Base-by-base conservation (phyloP, 306 rosid genomes). In the Trifolium fragiferum region DNA sequence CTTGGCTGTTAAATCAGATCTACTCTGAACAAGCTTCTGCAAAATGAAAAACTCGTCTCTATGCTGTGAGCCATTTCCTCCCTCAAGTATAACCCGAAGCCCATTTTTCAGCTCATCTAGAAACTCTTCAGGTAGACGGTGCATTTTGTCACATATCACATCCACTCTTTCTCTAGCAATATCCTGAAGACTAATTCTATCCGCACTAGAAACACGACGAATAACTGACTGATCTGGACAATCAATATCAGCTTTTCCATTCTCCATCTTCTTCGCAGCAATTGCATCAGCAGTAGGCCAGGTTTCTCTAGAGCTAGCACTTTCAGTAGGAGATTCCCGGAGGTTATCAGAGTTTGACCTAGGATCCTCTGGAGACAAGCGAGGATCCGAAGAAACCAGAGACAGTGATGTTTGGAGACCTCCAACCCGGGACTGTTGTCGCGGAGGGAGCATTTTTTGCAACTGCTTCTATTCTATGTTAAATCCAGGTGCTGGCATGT, bases 221-320 rank as follows among this genome's bases (percentile, higher is more conserved):
- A 94, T 73, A 44, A 94, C 96, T 0, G 96, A 88, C 54, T 88
- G 97, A 68, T 92, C 97, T 49, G 87, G 88, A 71, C 81, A 81
- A 35, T 89, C 91, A 43, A 77, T 86, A 54, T 84, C 97, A 8
- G 88, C 88, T 78, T 91, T 89, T 50, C 92, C 93, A 75, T 88
- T 89, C 84, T 91, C 96, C 92, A 85, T 82, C 87, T 88, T 93
- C 88, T 93, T 93, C 15, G 82, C 85, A 58, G 84, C 86, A n/a
- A 76, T 84, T 9, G 90, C 87, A 76, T 89, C 92, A 0, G 86
- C 89, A 71, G 82, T 32, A 32, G 98, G 96, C 97, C 95, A 94
- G 30, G 94, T 91, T 70, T 94, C 98, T 55, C 82, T 87, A 65
- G 98, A 94, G 73, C 96, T 94, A 51, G 97, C 99, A 81, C 99